Conservation (phyloP, 495 filamentous ascomycete species). For the Hypoxylon crocopeplum region DNA sequence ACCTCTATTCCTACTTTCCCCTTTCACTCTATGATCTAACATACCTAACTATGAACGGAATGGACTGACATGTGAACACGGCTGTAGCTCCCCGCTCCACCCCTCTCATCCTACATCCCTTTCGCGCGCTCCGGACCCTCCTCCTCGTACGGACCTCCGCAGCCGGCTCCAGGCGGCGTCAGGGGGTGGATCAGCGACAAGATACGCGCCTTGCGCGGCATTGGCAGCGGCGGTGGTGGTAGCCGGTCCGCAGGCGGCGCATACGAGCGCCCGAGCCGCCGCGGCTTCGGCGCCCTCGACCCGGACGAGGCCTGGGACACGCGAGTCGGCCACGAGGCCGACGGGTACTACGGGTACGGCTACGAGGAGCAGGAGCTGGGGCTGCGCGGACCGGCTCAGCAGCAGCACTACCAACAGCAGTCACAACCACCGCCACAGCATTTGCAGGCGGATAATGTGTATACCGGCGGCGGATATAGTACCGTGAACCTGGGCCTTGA, state of each 20-base stretch:
- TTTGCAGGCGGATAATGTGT: too few species aligned
- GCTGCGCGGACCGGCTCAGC: slow-evolving; percentile 31
- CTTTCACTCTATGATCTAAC: not conserved
- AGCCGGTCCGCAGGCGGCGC: slow-evolving; percentile 64
- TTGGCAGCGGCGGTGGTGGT: slow-evolving; percentile 48
- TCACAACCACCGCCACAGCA: slow-evolving; percentile 17
- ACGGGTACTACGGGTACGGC: slow-evolving; percentile 50
- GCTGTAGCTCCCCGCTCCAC: slow-evolving; percentile 68
- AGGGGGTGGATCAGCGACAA: slow-evolving; percentile 64
- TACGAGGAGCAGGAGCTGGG: slow-evolving; percentile 71
- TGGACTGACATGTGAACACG: not conserved
- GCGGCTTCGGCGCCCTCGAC: slow-evolving; percentile 63
- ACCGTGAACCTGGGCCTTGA: slow-evolving; percentile 53
- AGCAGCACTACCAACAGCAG: slow-evolving; percentile 24
- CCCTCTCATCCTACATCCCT: slow-evolving; percentile 66
- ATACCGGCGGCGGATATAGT: slow-evolving; percentile 53
- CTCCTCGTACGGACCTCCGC: slow-evolving; percentile 52
- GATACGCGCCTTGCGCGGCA: slow-evolving; percentile 55
- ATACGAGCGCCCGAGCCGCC: slow-evolving; percentile 60
- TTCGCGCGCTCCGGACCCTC: slow-evolving; percentile 48
- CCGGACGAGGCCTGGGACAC: slow-evolving; percentile 79
- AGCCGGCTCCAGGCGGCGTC: slow-evolving; percentile 63
- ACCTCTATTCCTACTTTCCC: slow-evolving; percentile 6
- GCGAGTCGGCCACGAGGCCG: slow-evolving; percentile 67
- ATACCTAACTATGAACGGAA: not conserved